These are phyloP conservation scores for Naumovozyma baii DNA, from an alignment of 805 yeast genomes.

Conservation along the genomic window DNA sequence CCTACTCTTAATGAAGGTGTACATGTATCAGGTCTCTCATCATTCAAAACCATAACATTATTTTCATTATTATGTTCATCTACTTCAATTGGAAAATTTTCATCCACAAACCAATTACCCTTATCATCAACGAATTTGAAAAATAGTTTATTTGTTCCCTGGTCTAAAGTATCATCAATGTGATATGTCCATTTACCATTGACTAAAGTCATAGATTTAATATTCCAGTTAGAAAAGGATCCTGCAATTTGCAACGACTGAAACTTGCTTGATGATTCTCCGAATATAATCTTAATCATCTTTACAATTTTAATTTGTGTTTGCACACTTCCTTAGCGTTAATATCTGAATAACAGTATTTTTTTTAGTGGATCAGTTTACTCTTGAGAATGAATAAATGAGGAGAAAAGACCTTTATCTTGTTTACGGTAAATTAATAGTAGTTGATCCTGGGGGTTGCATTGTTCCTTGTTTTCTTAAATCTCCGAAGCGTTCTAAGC, in stretches of 20 bases:
- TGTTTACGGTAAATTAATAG: too few species aligned
- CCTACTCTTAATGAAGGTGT: conserved; percentile 14
- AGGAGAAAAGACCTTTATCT: too few species aligned
- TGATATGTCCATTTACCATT: neutral
- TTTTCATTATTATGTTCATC: conserved; percentile 33
- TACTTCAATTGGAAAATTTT: conserved; percentile 24
- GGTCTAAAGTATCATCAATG: neutral
- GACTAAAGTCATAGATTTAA: conserved; percentile 12
- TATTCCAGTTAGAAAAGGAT: conserved; percentile 30
- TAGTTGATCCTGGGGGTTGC: neutral
- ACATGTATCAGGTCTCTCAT: conserved; percentile 25
- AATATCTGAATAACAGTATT: too few species aligned
- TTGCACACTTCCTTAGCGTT: too few species aligned
- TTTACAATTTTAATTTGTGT: neutral
- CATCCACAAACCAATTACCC: conserved; percentile 25
- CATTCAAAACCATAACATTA: conserved; percentile 24
- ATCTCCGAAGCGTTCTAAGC: neutral
- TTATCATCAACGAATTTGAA: conserved; percentile 25
- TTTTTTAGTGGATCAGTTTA: too few species aligned
- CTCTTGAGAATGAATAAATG: too few species aligned
- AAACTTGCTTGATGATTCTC: conserved; percentile 13
- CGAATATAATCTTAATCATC: conserved; percentile 9
- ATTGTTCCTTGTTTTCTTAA: neutral
- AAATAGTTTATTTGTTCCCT: conserved; percentile 7
- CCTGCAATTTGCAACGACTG: conserved; percentile 30